Conservation (phyloP, 257 asterid genomes). For the Plectranthus barbatus region DNA sequence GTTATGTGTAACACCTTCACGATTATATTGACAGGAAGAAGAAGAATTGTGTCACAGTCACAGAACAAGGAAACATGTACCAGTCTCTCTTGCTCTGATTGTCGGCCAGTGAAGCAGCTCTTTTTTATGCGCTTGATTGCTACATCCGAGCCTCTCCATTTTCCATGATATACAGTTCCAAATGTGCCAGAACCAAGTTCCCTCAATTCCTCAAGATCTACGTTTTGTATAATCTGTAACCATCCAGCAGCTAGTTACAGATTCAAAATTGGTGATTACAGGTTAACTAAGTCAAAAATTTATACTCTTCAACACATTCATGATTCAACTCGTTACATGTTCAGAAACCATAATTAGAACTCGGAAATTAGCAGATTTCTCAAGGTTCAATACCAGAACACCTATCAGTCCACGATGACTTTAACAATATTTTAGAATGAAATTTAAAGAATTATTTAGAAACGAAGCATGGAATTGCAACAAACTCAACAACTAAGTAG, state of each 20-base stretch:
- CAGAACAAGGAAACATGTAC: slow-evolving; percentile 24
- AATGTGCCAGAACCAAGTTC: slow-evolving; percentile 47
- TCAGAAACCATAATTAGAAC: background rate
- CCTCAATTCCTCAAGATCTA: slow-evolving; percentile 35
- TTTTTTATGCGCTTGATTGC: slow-evolving; percentile 84
- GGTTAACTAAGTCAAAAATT: background rate
- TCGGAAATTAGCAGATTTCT: background rate
- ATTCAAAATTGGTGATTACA: slow-evolving; percentile 3
- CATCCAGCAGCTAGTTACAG: slow-evolving; percentile 14
- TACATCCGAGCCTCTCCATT: slow-evolving; percentile 64
- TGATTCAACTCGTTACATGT: background rate
- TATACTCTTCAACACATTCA: background rate
- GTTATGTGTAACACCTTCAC: background rate
- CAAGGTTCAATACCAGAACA: slow-evolving; percentile 3
- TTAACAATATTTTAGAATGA: too few species aligned
- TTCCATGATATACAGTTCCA: slow-evolving; percentile 42
- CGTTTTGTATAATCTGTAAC: slow-evolving; percentile 33
- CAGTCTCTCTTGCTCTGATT: slow-evolving; percentile 83
- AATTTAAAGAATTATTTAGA: too few species aligned
- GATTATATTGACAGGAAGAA: background rate
- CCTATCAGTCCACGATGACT: background rate
- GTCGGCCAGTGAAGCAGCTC: slow-evolving; percentile 72
- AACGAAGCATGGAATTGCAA: too few species aligned
- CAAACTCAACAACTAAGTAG: too few species aligned
- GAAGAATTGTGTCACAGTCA: background rate